Conservation (phyloP, 352 stramenopile genomes). For the Bremia lactucae region DNA sequence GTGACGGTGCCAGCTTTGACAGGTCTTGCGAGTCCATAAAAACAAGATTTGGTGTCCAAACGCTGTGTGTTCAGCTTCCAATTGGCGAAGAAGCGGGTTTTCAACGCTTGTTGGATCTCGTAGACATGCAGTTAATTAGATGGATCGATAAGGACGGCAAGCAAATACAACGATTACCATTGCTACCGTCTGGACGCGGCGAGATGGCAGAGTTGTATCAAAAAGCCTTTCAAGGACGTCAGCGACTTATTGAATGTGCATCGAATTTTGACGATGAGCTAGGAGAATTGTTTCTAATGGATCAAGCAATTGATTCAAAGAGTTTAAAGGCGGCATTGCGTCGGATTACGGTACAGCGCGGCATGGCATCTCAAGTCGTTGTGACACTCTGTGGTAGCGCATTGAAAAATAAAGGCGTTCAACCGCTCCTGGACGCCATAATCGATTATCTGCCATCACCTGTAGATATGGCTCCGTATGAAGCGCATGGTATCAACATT, state of each 20-base stretch:
- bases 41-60: conserved; percentile 43
- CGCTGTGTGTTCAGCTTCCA: conserved; percentile 54
- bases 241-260: conserved; percentile 50
- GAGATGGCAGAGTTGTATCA: conserved; percentile 48
- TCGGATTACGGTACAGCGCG: conserved; percentile 43
- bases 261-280: conserved; percentile 67
- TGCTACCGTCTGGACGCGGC: conserved; percentile 27
- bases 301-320: conserved; percentile 41
- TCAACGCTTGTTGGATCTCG: conserved; percentile 52
- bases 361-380: conserved; percentile 30
- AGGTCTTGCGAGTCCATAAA: conserved; percentile 75
- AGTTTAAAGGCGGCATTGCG: conserved; percentile 47
- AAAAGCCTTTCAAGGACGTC: conserved; percentile 26
- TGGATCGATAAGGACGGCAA: conserved; percentile 53
- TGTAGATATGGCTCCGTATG: conserved; percentile 71
- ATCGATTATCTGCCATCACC: conserved; percentile 95
- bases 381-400: conserved; percentile 56
- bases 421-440: conserved; percentile 96
- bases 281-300: conserved; percentile 63
- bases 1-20: conserved; percentile 90
- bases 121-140: conserved; percentile 57
- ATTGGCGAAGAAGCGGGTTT: conserved; percentile 54
- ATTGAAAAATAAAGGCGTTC: conserved; percentile 87
- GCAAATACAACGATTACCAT: conserved; percentile 36
- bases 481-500: conserved; percentile 30